Conservation (phyloP, 805 yeast genomes). For the Kuraishia piskuri region DNA sequence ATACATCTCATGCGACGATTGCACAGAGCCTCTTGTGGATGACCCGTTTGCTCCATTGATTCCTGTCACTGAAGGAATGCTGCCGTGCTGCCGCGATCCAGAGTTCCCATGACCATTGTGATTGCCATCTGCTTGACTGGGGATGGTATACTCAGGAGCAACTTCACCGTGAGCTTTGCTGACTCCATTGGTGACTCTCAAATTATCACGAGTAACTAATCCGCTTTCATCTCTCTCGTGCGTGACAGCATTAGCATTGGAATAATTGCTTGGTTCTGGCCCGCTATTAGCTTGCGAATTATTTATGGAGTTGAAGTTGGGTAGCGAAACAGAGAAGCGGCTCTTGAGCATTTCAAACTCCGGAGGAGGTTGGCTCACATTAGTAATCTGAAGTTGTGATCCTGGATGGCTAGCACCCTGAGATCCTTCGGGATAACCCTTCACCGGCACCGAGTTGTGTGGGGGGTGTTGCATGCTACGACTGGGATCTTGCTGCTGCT, state of each 20-base stretch:
- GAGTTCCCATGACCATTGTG: too few species aligned
- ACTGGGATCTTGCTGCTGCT: too few species aligned
- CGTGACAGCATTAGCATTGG: too few species aligned
- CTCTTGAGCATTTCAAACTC: not conserved
- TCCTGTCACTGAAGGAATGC: not conserved
- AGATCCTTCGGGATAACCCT: not conserved
- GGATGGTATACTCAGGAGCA: not conserved
- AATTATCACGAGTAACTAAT: not conserved
- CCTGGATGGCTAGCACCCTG: not conserved
- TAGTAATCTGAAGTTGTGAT: not conserved
- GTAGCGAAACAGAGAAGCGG: not conserved
- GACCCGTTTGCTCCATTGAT: not conserved
- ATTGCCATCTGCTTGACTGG: not conserved
- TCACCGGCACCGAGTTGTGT: not conserved
- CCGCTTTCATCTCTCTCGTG: not conserved
- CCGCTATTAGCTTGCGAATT: not conserved
- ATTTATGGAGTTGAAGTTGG: slow-evolving; percentile 1
- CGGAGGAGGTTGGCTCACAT: not conserved
- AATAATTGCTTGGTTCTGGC: too few species aligned
- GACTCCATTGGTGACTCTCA: not conserved
- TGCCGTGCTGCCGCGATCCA: not conserved
- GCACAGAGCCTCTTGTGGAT: not conserved
- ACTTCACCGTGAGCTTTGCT: not conserved
- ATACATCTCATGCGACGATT: not conserved
- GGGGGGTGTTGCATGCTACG: not conserved